phyloP scores from a whole-genome alignment of 441 rosid species.

The Isatis lusitanica region DNA sequence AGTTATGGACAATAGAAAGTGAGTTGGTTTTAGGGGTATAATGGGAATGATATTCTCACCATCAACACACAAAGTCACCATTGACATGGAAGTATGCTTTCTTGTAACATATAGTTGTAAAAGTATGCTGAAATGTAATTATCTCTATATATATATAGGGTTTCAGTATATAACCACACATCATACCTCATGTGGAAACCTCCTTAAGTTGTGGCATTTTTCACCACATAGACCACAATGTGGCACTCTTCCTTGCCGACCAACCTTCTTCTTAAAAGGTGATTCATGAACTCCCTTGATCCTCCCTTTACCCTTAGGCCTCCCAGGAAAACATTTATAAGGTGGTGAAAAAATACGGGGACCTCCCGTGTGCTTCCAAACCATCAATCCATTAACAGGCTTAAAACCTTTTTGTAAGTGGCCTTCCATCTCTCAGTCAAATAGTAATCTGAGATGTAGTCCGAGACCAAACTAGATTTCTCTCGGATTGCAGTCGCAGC shows the following conservation, averaged over 20 bases:
- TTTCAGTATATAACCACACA: too few species aligned
- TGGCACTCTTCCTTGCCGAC: not conserved
- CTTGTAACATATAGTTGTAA: too few species aligned
- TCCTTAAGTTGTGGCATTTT: not conserved
- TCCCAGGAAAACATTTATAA: not conserved
- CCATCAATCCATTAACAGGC: not conserved
- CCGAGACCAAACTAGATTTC: too few species aligned
- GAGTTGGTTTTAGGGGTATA: too few species aligned
- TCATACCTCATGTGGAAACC: not conserved
- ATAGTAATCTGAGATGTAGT: not conserved
- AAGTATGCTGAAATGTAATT: too few species aligned
- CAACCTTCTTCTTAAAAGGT: not conserved
- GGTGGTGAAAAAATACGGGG: not conserved
- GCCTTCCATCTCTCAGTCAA: not conserved
- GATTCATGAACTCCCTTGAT: not conserved
- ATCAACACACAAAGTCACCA: too few species aligned
- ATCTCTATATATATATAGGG: too few species aligned
- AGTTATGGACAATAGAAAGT: too few species aligned
- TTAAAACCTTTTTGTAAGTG: not conserved
- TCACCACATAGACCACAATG: not conserved
- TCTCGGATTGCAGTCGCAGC: too few species aligned
- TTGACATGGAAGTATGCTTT: too few species aligned
- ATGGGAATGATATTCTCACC: too few species aligned
- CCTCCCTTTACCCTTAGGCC: not conserved
- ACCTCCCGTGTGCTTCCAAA: not conserved